These are phyloP conservation scores for Botrytis aclada DNA, from an alignment of 2,329 filamentous ascomycete genomes.

Conservation along the genomic window DNA sequence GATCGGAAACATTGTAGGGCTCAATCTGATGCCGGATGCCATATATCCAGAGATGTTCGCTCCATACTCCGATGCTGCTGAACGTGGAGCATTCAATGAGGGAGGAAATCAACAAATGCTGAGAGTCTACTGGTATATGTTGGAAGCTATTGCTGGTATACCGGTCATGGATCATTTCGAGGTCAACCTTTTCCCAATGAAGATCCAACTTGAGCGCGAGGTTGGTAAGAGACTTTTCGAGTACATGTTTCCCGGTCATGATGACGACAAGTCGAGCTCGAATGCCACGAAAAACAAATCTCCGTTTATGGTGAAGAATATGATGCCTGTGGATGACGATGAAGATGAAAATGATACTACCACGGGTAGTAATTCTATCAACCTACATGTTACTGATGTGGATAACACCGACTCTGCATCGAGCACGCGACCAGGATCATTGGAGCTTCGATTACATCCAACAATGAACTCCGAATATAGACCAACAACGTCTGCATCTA, in stretches of 20 bases:
- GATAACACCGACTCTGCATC: conserved; percentile 52
- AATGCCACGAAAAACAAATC: conserved; percentile 54
- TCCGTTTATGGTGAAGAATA: conserved; percentile 57
- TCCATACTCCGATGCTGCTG: conserved; percentile 73
- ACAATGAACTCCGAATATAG: conserved; percentile 62
- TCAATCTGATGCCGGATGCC: conserved; percentile 86
- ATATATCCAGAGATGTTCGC: conserved; percentile 95
- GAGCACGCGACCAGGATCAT: conserved; percentile 64
- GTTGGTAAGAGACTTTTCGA: conserved; percentile 91
- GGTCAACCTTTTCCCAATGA: conserved; percentile 87
- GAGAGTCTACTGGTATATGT: conserved; percentile 94
- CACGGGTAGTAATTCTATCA: conserved; percentile 31
- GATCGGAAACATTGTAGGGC: conserved; percentile 80
- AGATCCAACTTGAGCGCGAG: conserved; percentile 88
- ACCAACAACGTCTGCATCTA: conserved; percentile 27
- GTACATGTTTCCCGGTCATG: conserved; percentile 91
- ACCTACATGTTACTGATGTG: conserved; percentile 28
- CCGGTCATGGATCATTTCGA: conserved; percentile 97
- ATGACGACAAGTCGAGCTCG: conserved; percentile 32
- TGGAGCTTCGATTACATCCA: conserved; percentile 79
- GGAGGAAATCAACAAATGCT: conserved; percentile 77
- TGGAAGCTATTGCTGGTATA: conserved; percentile 96
- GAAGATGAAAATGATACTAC: conserved; percentile 39
- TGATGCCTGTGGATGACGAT: conserved; percentile 41
- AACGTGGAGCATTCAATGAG: conserved; percentile 51